Base-by-base conservation (phyloP, 2,329 filamentous ascomycete species). In the Fusarium pilosicola region DNA sequence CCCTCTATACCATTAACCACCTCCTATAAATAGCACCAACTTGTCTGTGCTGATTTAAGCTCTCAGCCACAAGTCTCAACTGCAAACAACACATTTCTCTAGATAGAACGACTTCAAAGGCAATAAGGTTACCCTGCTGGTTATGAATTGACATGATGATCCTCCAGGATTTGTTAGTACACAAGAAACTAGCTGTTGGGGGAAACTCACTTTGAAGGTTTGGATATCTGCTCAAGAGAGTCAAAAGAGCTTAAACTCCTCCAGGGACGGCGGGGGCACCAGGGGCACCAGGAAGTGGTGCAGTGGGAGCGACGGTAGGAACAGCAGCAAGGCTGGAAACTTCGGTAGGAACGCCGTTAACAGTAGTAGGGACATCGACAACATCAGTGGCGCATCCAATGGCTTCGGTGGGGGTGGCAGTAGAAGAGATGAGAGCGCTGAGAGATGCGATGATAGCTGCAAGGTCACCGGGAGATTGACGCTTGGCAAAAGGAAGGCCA, bases 351-450 rank as follows among this genome's bases (percentile, higher is more conserved):
- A 30, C 20, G 8, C 59, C 59, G 18, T 34, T 11, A 7, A 62
- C 26, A 22, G 59, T 62, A 30, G 59, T 56, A 30, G 59, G 28
- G 49, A 62, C 20, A 17, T 7, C 5, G 24, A 62, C 59, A 30
- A 56, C 30, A 38, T 56, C 59, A n/a, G 59, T 62, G 5, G 51
- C 38, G 5, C 59, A 62, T 1, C 49, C 59, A 7, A 45, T 34
- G 20, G 55, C n/a, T 11, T 36, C 59, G 1, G 38, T 36, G 3
- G 59, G 1, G 28, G 28, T 62, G 4, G 59, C 7, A 13, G 49
- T 1, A n/a, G 59, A 1, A 13, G 59, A 26, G 1, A 62, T 26
- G 18, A 62, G 48, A 56, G 49, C 49, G 14, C 42, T 36, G 20
- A 62, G 59, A 44, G 59, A 62, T 5, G 59, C 22, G 32, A 62